A percentile compares a stretch with the other conserved stretches of the same genome.
These are phyloP conservation scores for Sistotremastrum suecicum DNA, from an alignment of 768 basidiomycete genomes.

Conservation along the genomic window DNA sequence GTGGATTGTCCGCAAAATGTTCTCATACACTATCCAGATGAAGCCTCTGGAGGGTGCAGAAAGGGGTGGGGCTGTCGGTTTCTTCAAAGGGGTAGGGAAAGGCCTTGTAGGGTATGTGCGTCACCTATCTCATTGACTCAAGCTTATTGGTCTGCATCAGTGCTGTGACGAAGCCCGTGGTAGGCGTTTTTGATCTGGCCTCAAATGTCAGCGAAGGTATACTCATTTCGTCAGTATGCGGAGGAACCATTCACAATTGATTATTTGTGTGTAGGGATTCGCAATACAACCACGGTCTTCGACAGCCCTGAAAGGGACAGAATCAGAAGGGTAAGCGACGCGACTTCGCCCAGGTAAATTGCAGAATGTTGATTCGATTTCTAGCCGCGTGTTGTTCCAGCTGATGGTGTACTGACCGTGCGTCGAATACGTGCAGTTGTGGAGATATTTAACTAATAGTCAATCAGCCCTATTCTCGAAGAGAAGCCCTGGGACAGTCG, in stretches of 20 bases:
- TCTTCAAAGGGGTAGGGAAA: conserved; percentile 96
- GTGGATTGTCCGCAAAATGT: background rate
- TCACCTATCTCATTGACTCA: background rate
- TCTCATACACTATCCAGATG: conserved; percentile 34
- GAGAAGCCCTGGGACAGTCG: conserved; percentile 87
- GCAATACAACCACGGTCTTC: conserved; percentile 97
- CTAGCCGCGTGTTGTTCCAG: conserved; percentile 72
- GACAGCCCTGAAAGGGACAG: conserved; percentile 85
- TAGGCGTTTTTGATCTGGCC: conserved; percentile 92
- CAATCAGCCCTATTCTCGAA: conserved; percentile 67
- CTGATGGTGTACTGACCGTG: conserved; percentile 80
- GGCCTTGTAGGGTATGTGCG: conserved; percentile 75
- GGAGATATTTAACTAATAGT: conserved; percentile 1
- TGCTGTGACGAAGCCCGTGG: conserved; percentile 89
- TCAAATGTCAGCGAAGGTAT: conserved; percentile 87
- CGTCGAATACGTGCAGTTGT: conserved; percentile 15
- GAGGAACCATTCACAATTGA: background rate
- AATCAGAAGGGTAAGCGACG: conserved; percentile 49
- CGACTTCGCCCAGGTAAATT: background rate
- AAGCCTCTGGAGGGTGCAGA: conserved; percentile 98
- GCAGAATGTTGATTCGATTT: background rate
- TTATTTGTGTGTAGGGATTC: conserved; percentile 48
- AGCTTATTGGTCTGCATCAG: conserved; percentile 22
- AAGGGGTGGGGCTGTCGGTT: conserved; percentile 83
- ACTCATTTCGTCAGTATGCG: too few species aligned